Percentiles rank a stretch among this genome's conserved stretches.
phyloP scores from a whole-genome alignment of 495 filamentous ascomycete species.

The Hypoxylon fragiforme region DNA sequence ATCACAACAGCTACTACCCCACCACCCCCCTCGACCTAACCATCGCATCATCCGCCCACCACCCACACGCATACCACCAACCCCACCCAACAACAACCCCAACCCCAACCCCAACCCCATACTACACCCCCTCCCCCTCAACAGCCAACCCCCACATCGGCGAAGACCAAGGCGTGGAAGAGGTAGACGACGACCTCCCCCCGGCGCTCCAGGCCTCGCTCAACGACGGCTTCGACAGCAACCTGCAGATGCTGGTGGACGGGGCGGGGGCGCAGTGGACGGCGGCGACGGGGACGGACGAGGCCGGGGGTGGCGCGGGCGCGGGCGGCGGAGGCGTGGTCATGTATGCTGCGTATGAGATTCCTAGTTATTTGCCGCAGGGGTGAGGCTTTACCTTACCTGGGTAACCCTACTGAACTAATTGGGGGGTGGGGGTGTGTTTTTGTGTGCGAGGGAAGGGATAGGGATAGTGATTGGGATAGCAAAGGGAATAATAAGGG shows the following conservation, averaged over 20 bases:
- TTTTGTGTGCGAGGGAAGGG: too few relatives aligned
- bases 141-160: too few relatives aligned
- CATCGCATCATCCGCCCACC: constrained; percentile 23
- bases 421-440: too few relatives aligned
- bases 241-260: constrained; percentile 39
- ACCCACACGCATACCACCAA: too few relatives aligned
- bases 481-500: too few relatives aligned
- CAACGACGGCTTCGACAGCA: constrained; percentile 41
- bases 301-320: constrained; percentile 27
- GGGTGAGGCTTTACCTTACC: too few relatives aligned
- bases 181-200: constrained; percentile 27
- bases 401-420: too few relatives aligned
- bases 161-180: too few relatives aligned
- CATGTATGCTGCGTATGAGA: constrained; percentile 30
- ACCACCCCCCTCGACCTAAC: constrained; percentile 25
- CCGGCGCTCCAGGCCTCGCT: constrained; percentile 15
- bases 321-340: constrained; percentile 13
- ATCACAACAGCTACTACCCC: constrained; percentile 19
- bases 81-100: constrained; percentile 24
- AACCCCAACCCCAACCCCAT: constrained; percentile 8
- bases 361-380: constrained; percentile 23
- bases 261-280: constrained; percentile 30
- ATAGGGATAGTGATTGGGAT: too few relatives aligned
- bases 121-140: background rate
- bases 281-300: constrained; percentile 26